phyloP scores from a whole-genome alignment of 352 stramenopile species.

The Globisporangium polare region DNA sequence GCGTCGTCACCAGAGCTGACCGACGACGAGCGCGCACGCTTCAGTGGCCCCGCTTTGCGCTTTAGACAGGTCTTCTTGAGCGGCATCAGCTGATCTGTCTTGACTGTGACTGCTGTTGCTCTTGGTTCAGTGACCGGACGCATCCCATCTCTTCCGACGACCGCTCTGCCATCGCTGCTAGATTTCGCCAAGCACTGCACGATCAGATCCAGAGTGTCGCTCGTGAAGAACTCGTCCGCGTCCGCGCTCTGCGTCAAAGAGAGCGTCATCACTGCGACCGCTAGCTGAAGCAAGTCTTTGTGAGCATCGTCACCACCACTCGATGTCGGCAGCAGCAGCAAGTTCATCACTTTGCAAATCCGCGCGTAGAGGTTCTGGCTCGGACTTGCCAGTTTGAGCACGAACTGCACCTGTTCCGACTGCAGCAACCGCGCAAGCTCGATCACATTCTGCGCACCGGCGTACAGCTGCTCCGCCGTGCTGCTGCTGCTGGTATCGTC shows the following conservation, averaged over 20 bases:
- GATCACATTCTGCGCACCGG: conserved; percentile 29
- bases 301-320: background rate
- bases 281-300: conserved; percentile 16
- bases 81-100: background rate
- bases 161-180: background rate
- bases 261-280: conserved; percentile 35
- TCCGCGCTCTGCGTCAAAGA: conserved; percentile 30
- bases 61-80: conserved; percentile 51
- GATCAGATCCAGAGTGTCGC: conserved; percentile 31
- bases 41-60: conserved; percentile 26
- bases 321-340: conserved; percentile 6
- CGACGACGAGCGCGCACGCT: background rate
- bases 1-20: background rate
- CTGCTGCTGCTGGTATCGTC: conserved; percentile 2
- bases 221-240: conserved; percentile 29
- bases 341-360: conserved; percentile 31
- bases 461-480: conserved; percentile 1
- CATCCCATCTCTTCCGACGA: background rate
- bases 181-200: conserved; percentile 7
- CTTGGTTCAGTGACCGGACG: background rate
- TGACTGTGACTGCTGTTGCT: background rate
- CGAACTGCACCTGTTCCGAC: conserved; percentile 26
- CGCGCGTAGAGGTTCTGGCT: conserved; percentile 19
- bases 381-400: conserved; percentile 27
- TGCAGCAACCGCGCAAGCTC: conserved; percentile 36